Base-by-base conservation (phyloP, 352 stramenopile species). In the Elongisporangium prolatum region DNA sequence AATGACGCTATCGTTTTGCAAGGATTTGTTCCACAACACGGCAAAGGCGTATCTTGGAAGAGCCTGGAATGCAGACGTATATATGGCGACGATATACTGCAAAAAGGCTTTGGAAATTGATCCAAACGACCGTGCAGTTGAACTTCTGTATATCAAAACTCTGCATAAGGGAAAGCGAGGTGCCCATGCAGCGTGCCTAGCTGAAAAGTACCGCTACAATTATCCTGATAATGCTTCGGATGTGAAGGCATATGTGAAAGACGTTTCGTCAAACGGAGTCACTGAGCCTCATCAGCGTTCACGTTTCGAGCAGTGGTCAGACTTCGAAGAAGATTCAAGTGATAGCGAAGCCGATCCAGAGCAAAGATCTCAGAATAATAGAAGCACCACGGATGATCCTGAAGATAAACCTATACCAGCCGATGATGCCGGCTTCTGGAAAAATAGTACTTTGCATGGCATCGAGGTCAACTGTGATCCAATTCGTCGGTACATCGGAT, bases 401-500 rank as follows among this genome's bases (percentile, higher is more conserved):
- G 65, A 64, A 2, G 59, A 73, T 16, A 59, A 63, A 44, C 34
- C 10, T 17, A 16, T 17, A 13, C 34, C 34, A 44, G 34, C 10
- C 11, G 34, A 38, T 28, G 74, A 79, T 22, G 71, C 77, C 21
- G 63, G 22, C 2, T 91, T 89, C 37, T 93, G 84, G 84, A 67
- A 71, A 17, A 74, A 76, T n/a, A 56, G 60, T 7, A 48, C 61
- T 7, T 51, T 82, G 20, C 70, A 75, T 16, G 77, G 67, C 0
- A 62, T 69, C 2, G 34, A 49, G 0, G 79, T 93, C 7, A 90
- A 87, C 61, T 87, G 74, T 22, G 76, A 91, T 38, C 72, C 84
- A 14, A 67, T 87, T 14, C 71, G 76, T 28, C 84, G 88, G 0
- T 96, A 93, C 49, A 84, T 94, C 34, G 88, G 88, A 5, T 93